Evolutionary conservation across 164 flowering plant genomes (phyloP).

Genomic region (Vitis riparia): DNA sequence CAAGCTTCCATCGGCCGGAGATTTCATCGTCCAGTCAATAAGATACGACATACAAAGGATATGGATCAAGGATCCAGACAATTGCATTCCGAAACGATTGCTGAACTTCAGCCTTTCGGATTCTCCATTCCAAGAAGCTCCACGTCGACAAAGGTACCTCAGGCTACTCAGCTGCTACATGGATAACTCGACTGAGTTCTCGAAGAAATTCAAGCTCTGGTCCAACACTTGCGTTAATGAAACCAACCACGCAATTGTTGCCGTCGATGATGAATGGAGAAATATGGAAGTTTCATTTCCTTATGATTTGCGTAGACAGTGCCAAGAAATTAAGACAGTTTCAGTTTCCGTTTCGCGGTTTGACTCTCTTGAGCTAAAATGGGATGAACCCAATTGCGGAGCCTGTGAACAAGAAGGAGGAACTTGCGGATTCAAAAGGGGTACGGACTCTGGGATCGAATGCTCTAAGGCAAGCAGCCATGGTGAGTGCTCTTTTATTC

Average conservation of each 20-base stretch:
- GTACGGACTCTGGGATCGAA: slow-evolving; percentile 8
- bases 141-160: background rate
- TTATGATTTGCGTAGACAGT: too few relatives aligned
- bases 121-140: slow-evolving; percentile 7
- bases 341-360: slow-evolving; percentile 8
- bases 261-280: background rate
- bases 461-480: slow-evolving; percentile 20
- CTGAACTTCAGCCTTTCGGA: slow-evolving; percentile 12
- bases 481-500: slow-evolving; percentile 9
- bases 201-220: accelerated
- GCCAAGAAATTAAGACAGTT: background rate
- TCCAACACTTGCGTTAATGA: slow-evolving; percentile 11
- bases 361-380: slow-evolving; percentile 23
- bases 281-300: too few relatives aligned
- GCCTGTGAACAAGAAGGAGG: slow-evolving; percentile 32
- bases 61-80: slow-evolving; percentile 27
- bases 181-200: too few relatives aligned
- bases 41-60: slow-evolving; percentile 16
- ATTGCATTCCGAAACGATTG: slow-evolving; percentile 28
- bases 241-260: slow-evolving; percentile 8
- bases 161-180: slow-evolving; percentile 14
- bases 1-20: slow-evolving; percentile 21
- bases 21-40: slow-evolving; percentile 26
- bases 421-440: slow-evolving; percentile 25
- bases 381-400: slow-evolving; percentile 37